Evolutionary conservation across 192 early-diverging fungal genomes (phyloP), one percentile per base, ranked within the genome.

Genomic region (Coemansia sp.): DNA sequence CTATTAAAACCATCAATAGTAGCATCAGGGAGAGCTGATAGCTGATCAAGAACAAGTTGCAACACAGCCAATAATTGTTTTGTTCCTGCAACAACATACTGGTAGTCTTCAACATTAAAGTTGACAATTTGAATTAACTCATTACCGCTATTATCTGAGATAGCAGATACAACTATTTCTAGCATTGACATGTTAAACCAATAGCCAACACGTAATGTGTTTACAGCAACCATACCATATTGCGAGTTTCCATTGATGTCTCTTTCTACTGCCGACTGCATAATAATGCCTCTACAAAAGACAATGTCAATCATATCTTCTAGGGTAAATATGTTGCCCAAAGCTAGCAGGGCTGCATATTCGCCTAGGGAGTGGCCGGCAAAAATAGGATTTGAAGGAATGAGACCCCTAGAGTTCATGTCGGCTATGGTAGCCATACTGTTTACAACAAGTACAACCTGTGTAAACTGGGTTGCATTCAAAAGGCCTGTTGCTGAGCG

Each of bases 171-270:
- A 21, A 92, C 86, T 0, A 48, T 12, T 4, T 60, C 71, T 64
- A 87, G 78, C 73, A 89, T 85, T 56, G 80, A 80, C 69, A 92
- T 92, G 60, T 81, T 66, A 23, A 92, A 90, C 33, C 83, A 80
- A 30, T 64, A 68, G 17, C 87, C 81, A 18, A 97, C 86, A 65
- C 91, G 88, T 49, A 85, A 80, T 34, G 93, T 92, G 77, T 93
- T 91, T 38, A 94, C 89, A 44, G 95, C 92, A 58, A 83, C 89
- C 95, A 97, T 97, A 62, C 90, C 93, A 67, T 93, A 97, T 73
- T 91, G 84, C 45, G 95, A 94, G 33, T 85, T 85, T 22, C 91
- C 91, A 19, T 83, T 51, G 1, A 63, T 57, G 56, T 95, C 92
- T 47, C 93, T 88, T 43, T 83, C 67, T 11, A 98, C 93, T 24